A percentile compares a stretch with the other conserved stretches of the same genome.
Evolutionary conservation across 2,329 filamentous ascomycete genomes (phyloP).

Genomic region (Monilinia fructicola): DNA sequence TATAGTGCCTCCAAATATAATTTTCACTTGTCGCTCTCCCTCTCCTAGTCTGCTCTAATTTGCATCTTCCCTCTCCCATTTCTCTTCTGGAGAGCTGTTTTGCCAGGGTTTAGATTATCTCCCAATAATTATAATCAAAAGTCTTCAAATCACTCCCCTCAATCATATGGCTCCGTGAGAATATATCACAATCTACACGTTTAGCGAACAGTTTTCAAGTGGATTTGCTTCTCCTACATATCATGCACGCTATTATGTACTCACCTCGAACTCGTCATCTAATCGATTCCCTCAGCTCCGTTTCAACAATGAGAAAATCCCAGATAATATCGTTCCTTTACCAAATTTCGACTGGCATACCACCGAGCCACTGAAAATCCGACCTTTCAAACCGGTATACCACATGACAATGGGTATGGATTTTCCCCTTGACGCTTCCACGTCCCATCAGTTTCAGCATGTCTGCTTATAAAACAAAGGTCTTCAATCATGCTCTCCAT

Average conservation of each 20-base stretch:
- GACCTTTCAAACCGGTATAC: constrained; percentile 61
- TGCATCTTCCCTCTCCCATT: not conserved
- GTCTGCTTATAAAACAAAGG: constrained; percentile 41
- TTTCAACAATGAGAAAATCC: not conserved
- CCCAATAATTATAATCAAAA: not conserved
- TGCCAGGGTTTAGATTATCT: no score
- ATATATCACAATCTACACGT: not conserved
- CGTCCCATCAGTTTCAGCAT: not conserved
- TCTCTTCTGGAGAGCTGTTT: no score
- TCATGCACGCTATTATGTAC: not conserved
- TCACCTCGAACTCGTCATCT: not conserved
- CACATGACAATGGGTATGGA: constrained; percentile 63
- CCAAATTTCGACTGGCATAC: constrained; percentile 51
- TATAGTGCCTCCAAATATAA: not conserved
- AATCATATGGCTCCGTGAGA: not conserved
- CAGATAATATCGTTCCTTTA: constrained; percentile 41
- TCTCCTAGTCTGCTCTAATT: not conserved
- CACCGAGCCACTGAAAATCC: constrained; percentile 52
- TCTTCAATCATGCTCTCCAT: constrained; percentile 52
- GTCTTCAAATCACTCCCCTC: not conserved
- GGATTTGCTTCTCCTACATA: not conserved
- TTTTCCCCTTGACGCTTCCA: not conserved
- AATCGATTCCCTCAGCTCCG: not conserved
- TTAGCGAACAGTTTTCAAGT: not conserved
- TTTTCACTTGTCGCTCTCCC: no score